Base-by-base conservation (phyloP, 768 basidiomycete genomes). In the Psilocybe subaeruginosa region DNA sequence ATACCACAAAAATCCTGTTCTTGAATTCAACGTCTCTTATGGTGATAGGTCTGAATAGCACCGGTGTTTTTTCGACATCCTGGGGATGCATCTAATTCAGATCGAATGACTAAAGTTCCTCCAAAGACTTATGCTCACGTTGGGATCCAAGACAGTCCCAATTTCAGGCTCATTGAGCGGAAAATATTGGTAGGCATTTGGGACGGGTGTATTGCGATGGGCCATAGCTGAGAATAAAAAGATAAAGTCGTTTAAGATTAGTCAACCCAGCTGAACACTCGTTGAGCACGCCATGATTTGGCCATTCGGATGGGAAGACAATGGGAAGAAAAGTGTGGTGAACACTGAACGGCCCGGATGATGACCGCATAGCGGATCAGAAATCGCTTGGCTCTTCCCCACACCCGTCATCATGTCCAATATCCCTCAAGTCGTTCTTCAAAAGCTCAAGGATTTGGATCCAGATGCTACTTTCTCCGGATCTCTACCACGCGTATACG, bases 1-100 rank as follows among this genome's bases (percentile, higher is more conserved):
- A 39, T 67, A 87, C 88, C 55, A 87, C 88, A 65, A 84, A 91
- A 43, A 90, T 84, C 56, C 91, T 77, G 72, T 94, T 93, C 72
- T 90, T 89, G 79, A 95, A 91, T 5, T 78, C 80, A 1, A 85
- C 72, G 30, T 80, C 82, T 51, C 81, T 77, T 37, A 95, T 80
- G 8, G 78, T 86, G 23, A 94, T 66, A 4, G 89, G 86, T 59
- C 85, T 73, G 74, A 94, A 94, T 12, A 93, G 72, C 47, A 78
- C 70, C 0, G 91, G 90, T 0, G 82, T 72, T 4, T 77, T 68
- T 23, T 72, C 73, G 68, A 85, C 86, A 76, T 88, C 76, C 4
- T 50, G 23, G 23, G 31, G 69, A 66, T 19, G 41, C 4, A 41
- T 23, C 23, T 61, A n/a, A 53, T 29, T 41, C 3, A 29, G 14